Percentiles rank a stretch among this genome's conserved stretches.
Conservation (phyloP, 2,329 filamentous ascomycete genomes). For the Fusarium subtropicale region DNA sequence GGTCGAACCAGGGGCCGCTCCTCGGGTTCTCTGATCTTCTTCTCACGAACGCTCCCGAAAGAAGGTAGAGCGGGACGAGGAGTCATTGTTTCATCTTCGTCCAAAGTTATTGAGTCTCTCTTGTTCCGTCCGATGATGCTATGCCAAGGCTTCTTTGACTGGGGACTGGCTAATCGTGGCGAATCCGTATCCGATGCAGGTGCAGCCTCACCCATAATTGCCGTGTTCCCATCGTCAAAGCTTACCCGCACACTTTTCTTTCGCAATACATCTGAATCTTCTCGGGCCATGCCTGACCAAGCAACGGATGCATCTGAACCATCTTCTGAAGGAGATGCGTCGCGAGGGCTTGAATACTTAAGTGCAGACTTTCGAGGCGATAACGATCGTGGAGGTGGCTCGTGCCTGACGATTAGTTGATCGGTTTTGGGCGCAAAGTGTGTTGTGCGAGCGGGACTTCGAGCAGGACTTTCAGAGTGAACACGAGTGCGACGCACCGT, state of each 20-base stretch:
- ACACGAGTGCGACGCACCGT: conserved; percentile 51
- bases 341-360: conserved; percentile 69
- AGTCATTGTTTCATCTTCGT: conserved; percentile 78
- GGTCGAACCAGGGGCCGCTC: conserved; percentile 71
- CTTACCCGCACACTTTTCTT: conserved; percentile 80
- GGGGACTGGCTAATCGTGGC: conserved; percentile 50
- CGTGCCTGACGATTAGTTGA: conserved; percentile 69
- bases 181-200: conserved; percentile 54
- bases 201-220: conserved; percentile 64
- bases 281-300: conserved; percentile 45
- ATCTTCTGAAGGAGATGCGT: conserved; percentile 63
- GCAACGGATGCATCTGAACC: conserved; percentile 58
- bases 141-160: conserved; percentile 64
- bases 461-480: conserved; percentile 70
- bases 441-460: conserved; percentile 73
- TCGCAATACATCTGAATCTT: conserved; percentile 56
- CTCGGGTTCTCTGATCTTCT: conserved; percentile 63
- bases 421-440: conserved; percentile 72
- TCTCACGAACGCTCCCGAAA: conserved; percentile 79
- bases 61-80: conserved; percentile 79
- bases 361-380: conserved; percentile 83
- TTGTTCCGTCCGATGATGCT: conserved; percentile 60
- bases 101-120: conserved; percentile 59
- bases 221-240: conserved; percentile 76
- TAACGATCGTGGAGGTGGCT: conserved; percentile 75